Base-by-base conservation (phyloP, 2,329 filamentous ascomycete species). In the Fusarium pininemorale region DNA sequence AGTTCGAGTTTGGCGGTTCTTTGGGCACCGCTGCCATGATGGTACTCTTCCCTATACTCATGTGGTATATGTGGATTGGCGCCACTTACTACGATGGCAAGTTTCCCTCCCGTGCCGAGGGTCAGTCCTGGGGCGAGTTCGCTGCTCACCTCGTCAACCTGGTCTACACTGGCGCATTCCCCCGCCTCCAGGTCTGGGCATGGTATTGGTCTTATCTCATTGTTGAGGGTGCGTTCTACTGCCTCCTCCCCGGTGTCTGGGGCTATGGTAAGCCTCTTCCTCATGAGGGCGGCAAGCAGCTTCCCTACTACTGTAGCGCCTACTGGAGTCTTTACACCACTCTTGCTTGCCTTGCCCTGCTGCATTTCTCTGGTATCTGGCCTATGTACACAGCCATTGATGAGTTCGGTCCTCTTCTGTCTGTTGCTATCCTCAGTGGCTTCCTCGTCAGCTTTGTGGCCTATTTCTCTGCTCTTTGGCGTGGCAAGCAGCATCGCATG, bases 11-110 rank as follows among this genome's bases (percentile, higher is more conserved):
- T 80, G 96, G 96, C 73, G 96, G 96, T 66, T 91, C 94, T 7
- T 81, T 88, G n/a, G 96, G 96, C 63, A 92, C 95, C 47, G 84
- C 89, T 22, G 86, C 89, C 75, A 95, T 98, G 90, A 98, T 98
- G 94, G 88, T 95, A 72, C 90, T 93, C 51, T 99, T 98, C 84
- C 96, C 96, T n/a, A 72, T 92, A 42, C 89, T 99, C 78, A 98
- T 98, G 96, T 98, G 94, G 89, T 98, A 98, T 85, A 98, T 99
- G 95, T 98, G 95, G 95, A 92, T 97, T 82, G 96, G 96, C 57
- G 93, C 96, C 39, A 95, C 92, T 56, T 98, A 96, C 85, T 99
- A 98, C 84, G 87, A 94, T 80, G 96, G 96, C 77, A 91, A 93
- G 73, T 87, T 97, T 58, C 96, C 96, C 22, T 84, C 85, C 48